Evolutionary conservation across 2,329 filamentous ascomycete species (phyloP).

Genomic region (Paecilomyces formosus): DNA sequence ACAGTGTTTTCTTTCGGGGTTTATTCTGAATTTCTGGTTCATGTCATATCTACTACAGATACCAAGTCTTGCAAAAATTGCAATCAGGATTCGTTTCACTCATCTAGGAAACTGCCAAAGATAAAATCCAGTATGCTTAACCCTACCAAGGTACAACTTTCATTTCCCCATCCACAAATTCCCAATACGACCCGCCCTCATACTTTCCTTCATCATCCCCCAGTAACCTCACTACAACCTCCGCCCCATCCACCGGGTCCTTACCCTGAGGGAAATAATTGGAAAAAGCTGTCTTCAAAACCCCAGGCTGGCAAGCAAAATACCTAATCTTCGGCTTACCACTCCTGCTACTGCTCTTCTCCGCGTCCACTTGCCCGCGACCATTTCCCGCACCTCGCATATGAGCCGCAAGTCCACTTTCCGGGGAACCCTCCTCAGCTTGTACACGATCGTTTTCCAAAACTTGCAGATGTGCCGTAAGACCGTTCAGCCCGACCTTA

Average conservation of each 20-base stretch:
- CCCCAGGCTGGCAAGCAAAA: constrained; percentile 12
- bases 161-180: constrained; percentile 16
- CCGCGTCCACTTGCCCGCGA: too few relatives aligned
- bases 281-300: constrained; percentile 19
- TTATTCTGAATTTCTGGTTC: too few relatives aligned
- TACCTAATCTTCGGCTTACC: constrained; percentile 8
- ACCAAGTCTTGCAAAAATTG: too few relatives aligned
- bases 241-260: constrained; percentile 16
- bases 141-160: constrained; percentile 17
- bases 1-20: too few relatives aligned
- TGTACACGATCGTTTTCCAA: constrained; percentile 10
- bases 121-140: background rate
- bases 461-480: constrained; percentile 19
- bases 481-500: constrained; percentile 32
- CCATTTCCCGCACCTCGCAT: too few relatives aligned
- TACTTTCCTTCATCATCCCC: constrained; percentile 9
- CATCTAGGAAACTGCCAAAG: too few relatives aligned
- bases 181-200: constrained; percentile 14
- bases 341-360: too few relatives aligned
- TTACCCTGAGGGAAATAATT: constrained; percentile 11
- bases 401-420: too few relatives aligned
- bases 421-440: constrained; percentile 1
- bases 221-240: constrained; percentile 15
- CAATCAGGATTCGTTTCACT: too few relatives aligned
- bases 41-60: too few relatives aligned